Evolutionary conservation across 495 filamentous ascomycete genomes (phyloP), one percentile per base, ranked within the genome.

Genomic region (Tuber melanosporum): DNA sequence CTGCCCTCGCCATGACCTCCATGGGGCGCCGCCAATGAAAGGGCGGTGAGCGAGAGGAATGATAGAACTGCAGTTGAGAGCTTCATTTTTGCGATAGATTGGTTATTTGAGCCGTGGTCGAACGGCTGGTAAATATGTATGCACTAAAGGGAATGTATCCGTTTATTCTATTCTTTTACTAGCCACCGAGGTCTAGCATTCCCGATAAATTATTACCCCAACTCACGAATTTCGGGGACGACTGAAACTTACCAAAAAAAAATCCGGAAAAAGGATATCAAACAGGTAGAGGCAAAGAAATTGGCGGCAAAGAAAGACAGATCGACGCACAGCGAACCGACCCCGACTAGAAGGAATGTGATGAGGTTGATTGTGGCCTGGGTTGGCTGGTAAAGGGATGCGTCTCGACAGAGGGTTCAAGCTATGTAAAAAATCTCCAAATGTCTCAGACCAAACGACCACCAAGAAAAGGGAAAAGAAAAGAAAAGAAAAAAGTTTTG

Each of bases 1-100:
- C 15, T 7, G 10, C n/a, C 14, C 26, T 15, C 12, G 70, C 22
- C 12, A 32, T 79, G 76, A 7, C 39, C 73, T 12, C 70, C 26
- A 32, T 80, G 78, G n/a, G 78, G 78, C 12, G 73, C 77, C 15
- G 78, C 77, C 43, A 76, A 69, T 5, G 78, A 71, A n/a, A 80
- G 20, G 9, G 77, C 26, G 36, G 71, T 43, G 43, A 80, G 71
- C 5, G 78, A 80, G 39, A 80, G 77, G 0, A 73, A 41, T 15
- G 78, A 76, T 46, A 80, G 71, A 3, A 75, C 39, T 26, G 75
- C 22, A 4, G 49, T 73, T n/a, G 77, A 71, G 71, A 80, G 80
- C 71, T 76, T 80, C 78, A 80, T 80, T 36, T 32, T 66, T 32
- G 26, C 26, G 32, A 19, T 17, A 19, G 26, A 66, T 66, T 32